These are phyloP conservation scores for Cystofilobasidium capitatum DNA, from an alignment of 768 basidiomycete species.

Conservation along the genomic window DNA sequence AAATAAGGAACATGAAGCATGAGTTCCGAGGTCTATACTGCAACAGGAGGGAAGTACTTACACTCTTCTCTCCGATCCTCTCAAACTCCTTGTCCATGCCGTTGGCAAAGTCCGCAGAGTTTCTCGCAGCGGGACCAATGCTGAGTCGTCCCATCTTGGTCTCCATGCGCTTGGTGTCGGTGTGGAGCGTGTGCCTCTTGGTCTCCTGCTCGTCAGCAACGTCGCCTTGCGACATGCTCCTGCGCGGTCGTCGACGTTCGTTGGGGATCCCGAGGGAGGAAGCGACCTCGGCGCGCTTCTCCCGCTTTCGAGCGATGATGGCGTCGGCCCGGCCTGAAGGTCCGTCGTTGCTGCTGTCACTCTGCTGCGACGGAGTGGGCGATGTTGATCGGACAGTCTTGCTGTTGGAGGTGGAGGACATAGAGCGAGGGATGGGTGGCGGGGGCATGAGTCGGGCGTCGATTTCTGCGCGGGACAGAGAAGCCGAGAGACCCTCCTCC, in stretches of 20 bases:
- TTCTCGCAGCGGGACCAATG: neutral
- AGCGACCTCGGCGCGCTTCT: neutral
- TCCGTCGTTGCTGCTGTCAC: conserved; percentile 4
- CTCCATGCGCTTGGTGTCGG: neutral
- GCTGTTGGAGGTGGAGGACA: neutral
- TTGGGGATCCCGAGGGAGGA: neutral
- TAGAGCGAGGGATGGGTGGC: conserved; percentile 6
- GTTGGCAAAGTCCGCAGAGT: neutral
- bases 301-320: conserved; percentile 6
- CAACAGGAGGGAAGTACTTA: neutral
- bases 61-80: conserved; percentile 1
- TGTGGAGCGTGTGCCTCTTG: neutral
- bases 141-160: conserved; percentile 4
- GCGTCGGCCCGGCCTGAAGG: conserved; percentile 8
- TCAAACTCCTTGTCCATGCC: conserved; percentile 15
- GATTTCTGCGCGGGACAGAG: neutral
- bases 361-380: conserved; percentile 12
- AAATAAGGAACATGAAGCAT: neutral
- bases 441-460: conserved; percentile 24
- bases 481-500: conserved; percentile 1
- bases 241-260: neutral
- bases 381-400: neutral
- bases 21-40: too few relatives aligned
- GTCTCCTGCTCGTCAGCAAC: neutral
- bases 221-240: neutral